Conservation (phyloP, 2,329 filamentous ascomycete species). For the Cladophialophora immunda region DNA sequence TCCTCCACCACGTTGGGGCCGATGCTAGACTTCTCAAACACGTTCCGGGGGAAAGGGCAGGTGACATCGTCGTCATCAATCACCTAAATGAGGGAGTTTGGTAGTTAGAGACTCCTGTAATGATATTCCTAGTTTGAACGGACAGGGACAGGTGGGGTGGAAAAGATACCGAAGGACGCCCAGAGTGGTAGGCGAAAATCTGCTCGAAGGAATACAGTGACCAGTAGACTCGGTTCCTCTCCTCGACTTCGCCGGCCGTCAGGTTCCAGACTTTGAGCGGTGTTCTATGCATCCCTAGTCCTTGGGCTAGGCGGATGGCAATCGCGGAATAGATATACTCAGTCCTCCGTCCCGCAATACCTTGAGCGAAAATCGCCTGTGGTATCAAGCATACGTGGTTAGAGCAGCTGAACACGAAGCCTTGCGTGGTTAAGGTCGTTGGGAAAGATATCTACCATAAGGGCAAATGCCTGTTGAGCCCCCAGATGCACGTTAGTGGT, state of each 20-base stretch:
- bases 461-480: too few relatives aligned
- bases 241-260: background rate
- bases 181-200: slow-evolving; percentile 9
- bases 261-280: slow-evolving; percentile 5
- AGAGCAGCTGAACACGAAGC: too few relatives aligned
- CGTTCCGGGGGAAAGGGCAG: background rate
- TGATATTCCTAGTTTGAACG: background rate
- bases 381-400: too few relatives aligned
- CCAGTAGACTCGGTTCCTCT: slow-evolving; percentile 3
- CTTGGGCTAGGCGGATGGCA: background rate
- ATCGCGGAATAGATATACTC: slow-evolving; percentile 6
- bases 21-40: slow-evolving; percentile 15
- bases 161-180: slow-evolving; percentile 6
- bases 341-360: background rate
- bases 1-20: slow-evolving; percentile 13
- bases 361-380: background rate
- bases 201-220: background rate
- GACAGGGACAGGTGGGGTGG: background rate
- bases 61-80: slow-evolving; percentile 6
- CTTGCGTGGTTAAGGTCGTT: too few relatives aligned
- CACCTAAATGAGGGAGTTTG: slow-evolving; percentile 2
- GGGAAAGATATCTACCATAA: too few relatives aligned
- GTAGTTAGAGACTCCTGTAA: background rate
- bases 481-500: too few relatives aligned
- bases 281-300: slow-evolving; percentile 9